Evolutionary conservation across 495 filamentous ascomycete genomes (phyloP), one percentile per base, ranked within the genome.

Genomic region (Trichoderma orchidacearum): DNA sequence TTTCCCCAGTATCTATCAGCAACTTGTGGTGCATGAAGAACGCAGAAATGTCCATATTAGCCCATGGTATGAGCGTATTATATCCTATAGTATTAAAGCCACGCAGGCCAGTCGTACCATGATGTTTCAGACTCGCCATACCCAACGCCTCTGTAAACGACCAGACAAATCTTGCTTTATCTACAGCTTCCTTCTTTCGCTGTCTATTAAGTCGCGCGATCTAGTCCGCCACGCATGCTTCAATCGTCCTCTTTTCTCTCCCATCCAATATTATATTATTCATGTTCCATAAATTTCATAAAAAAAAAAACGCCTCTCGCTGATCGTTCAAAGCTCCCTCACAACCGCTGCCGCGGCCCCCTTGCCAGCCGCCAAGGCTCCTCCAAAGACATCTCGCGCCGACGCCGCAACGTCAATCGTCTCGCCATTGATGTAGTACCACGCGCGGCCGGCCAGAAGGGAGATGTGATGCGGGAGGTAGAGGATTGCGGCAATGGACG

Each of bases 381-480:
- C 23, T 38, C 52, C 51, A 8, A 56, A 51, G 7, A 60, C 65
- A 38, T 63, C 63, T 56, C 70, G 72, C 28, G 60, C 67, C 3
- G 66, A 55, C n/a, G 65, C 67, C 21, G 67, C 62, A 23, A 71
- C 51, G 54, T 66, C 70, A 54, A 68, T 61, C 31, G 66, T 65
- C 56, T 88, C 86, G 63, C 91, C 89, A 57, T 81, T 84, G 62
- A 89, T 89, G 77, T 98, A 98, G 74, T 95, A 98, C 83, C 89
- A 95, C 28, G 90, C 81, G 64, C 92, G 84, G 62, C 78, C 78
- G 61, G 85, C 78, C 63, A 98, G 84, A 59, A 82, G 80, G 60
- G 80, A 73, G 63, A 97, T 68, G 68, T 97, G 93, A 58, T 92
- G 84, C 21, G 93, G 93, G 18, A 98, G 86, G 74, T 98, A 98